Percentiles rank a stretch among this genome's conserved stretches.
These are phyloP conservation scores for Trifolium dubium DNA, from an alignment of 306 rosid species.

Conservation along the genomic window DNA sequence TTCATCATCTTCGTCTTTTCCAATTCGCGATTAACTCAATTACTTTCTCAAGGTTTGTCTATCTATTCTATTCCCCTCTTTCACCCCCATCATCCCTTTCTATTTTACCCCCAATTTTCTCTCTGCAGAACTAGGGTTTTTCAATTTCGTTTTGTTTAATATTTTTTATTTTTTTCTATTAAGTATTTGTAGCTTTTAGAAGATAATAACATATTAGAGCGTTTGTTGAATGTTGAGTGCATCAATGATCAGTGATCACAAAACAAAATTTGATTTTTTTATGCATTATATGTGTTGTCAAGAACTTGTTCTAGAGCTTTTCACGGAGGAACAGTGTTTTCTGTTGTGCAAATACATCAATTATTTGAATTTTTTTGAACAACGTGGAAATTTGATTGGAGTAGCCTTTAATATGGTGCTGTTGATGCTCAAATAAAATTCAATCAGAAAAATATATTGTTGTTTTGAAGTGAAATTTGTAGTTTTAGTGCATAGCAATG, in stretches of 20 bases:
- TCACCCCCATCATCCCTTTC: too few species aligned
- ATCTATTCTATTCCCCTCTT: constrained; percentile 22
- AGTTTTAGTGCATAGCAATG: background rate
- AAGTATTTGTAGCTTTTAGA: background rate
- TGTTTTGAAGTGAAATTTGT: constrained; percentile 7
- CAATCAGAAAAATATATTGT: background rate
- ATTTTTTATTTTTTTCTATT: background rate
- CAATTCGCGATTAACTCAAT: constrained; percentile 10
- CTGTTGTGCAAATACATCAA: too few species aligned
- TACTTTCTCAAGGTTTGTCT: constrained; percentile 30
- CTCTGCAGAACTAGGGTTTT: background rate
- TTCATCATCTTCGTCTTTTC: background rate
- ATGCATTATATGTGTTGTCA: background rate
- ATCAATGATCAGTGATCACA: background rate
- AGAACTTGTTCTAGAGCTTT: too few species aligned
- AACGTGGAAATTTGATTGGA: too few species aligned
- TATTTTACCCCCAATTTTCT: background rate
- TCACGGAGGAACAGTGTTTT: too few species aligned
- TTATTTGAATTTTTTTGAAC: too few species aligned
- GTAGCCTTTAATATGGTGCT: background rate
- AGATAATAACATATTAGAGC: background rate
- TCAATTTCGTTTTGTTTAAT: background rate
- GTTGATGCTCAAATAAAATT: background rate
- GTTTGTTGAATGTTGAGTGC: background rate
- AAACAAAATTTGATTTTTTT: background rate